These are phyloP conservation scores for Tremella fuciformis DNA, from an alignment of 768 basidiomycete species.

Conservation along the genomic window DNA sequence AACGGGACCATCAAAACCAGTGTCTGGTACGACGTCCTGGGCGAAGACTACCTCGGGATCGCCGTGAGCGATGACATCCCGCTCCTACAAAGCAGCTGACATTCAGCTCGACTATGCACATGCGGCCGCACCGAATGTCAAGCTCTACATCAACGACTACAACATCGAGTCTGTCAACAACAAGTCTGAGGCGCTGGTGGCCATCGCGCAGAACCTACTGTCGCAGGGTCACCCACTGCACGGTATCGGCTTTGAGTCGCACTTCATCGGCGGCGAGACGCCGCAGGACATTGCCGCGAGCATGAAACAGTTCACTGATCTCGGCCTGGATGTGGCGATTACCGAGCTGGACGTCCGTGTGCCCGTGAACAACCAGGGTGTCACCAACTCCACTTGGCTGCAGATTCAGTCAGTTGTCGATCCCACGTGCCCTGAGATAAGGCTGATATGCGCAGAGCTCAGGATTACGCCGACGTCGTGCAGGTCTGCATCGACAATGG, in stretches of 20 bases:
- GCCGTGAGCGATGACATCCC: conserved; percentile 22
- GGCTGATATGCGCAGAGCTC: conserved; percentile 17
- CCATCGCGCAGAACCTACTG: conserved; percentile 27
- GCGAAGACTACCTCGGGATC: conserved; percentile 32
- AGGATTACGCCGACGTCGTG: conserved; percentile 32
- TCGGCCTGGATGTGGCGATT: conserved; percentile 43
- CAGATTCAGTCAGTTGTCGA: conserved; percentile 25
- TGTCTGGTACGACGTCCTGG: conserved; percentile 44
- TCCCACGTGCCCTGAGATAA: not conserved
- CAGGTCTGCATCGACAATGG: conserved; percentile 32
- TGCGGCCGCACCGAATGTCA: conserved; percentile 40
- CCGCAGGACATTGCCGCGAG: conserved; percentile 27
- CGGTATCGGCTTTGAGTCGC: conserved; percentile 37
- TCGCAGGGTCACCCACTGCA: conserved; percentile 33
- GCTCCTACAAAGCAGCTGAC: conserved; percentile 7
- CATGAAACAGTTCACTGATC: conserved; percentile 44
- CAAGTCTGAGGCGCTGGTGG: conserved; percentile 33
- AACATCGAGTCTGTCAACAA: conserved; percentile 46
- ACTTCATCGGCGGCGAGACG: conserved; percentile 27
- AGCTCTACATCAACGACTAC: conserved; percentile 47
- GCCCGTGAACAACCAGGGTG: conserved; percentile 28
- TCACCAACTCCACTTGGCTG: conserved; percentile 31
- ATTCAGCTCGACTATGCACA: conserved; percentile 35
- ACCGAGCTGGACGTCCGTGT: conserved; percentile 46
- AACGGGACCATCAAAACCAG: conserved; percentile 33